These are phyloP conservation scores for Abrus pulchellus DNA, from an alignment of 306 rosid species.

Conservation along the genomic window DNA sequence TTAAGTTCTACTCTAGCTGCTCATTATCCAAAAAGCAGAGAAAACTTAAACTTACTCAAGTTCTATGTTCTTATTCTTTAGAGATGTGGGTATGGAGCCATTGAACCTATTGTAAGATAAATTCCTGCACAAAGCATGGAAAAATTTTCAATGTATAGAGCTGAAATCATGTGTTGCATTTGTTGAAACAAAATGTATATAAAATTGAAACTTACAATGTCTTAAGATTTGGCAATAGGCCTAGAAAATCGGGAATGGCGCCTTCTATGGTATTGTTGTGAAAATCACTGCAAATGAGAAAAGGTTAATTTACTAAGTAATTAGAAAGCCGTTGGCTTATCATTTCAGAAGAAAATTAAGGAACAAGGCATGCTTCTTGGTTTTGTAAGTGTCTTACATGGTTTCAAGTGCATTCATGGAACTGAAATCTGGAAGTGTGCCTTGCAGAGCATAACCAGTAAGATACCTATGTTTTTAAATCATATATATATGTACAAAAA, in stretches of 20 bases:
- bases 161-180: conserved; percentile 21
- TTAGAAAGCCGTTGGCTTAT: not conserved
- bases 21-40: not conserved
- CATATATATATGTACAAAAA: conserved; percentile 8
- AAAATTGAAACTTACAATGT: conserved; percentile 47
- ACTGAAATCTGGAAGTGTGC: conserved; percentile 61
- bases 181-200: conserved; percentile 9
- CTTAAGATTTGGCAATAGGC: conserved; percentile 55
- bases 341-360: not conserved
- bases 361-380: not conserved
- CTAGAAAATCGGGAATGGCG: conserved; percentile 57
- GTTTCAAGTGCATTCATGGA: conserved; percentile 63
- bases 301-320: not conserved
- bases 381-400: conserved; percentile 48
- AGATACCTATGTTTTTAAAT: conserved; percentile 48
- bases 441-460: conserved; percentile 50
- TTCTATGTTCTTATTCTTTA: conserved; percentile 43
- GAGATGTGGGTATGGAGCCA: conserved; percentile 49
- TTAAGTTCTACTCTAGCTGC: not conserved
- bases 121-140: conserved; percentile 38
- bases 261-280: conserved; percentile 57
- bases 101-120: conserved; percentile 52
- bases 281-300: conserved; percentile 50
- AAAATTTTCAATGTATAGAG: not conserved
- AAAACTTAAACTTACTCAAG: conserved; percentile 43